Conservation (phyloP, 257 asterid species). For the Parsonsia alboflavescens region DNA sequence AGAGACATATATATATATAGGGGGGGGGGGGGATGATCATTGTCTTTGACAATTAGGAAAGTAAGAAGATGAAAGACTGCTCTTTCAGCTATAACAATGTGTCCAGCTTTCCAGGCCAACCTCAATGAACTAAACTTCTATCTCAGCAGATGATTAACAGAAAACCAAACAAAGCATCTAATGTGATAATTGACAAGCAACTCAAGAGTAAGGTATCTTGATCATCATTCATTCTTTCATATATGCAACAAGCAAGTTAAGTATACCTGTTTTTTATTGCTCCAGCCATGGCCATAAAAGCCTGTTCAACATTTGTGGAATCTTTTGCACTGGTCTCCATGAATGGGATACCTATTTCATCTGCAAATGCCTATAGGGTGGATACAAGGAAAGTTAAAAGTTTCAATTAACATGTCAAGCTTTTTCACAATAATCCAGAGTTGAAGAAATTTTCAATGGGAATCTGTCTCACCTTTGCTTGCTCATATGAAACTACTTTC, state of each 20-base stretch:
- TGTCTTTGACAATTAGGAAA: background rate
- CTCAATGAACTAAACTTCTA: background rate
- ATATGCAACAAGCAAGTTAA: background rate
- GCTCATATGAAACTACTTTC: slow-evolving; percentile 72
- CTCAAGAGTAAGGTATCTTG: background rate
- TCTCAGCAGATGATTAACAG: background rate
- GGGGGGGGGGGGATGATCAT: no score
- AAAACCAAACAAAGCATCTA: background rate
- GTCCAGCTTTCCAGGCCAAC: background rate
- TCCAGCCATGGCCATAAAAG: slow-evolving; percentile 95
- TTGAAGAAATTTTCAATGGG: background rate
- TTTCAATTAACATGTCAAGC: slow-evolving; percentile 1
- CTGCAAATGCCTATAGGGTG: slow-evolving; percentile 71
- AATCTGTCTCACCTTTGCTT: slow-evolving; percentile 58
- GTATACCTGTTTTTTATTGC: slow-evolving; percentile 68
- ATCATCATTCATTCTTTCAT: background rate
- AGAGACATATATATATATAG: no score
- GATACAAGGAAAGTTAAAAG: slow-evolving; percentile 1
- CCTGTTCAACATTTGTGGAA: slow-evolving; percentile 83
- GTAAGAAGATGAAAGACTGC: background rate
- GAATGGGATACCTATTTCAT: slow-evolving; percentile 89
- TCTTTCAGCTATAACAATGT: background rate
- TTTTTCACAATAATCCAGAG: background rate
- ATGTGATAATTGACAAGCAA: background rate
- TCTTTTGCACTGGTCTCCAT: slow-evolving; percentile 93